Evolutionary conservation across 495 filamentous ascomycete species (phyloP).

Genomic region (Pyrenopolyporus hunteri): DNA sequence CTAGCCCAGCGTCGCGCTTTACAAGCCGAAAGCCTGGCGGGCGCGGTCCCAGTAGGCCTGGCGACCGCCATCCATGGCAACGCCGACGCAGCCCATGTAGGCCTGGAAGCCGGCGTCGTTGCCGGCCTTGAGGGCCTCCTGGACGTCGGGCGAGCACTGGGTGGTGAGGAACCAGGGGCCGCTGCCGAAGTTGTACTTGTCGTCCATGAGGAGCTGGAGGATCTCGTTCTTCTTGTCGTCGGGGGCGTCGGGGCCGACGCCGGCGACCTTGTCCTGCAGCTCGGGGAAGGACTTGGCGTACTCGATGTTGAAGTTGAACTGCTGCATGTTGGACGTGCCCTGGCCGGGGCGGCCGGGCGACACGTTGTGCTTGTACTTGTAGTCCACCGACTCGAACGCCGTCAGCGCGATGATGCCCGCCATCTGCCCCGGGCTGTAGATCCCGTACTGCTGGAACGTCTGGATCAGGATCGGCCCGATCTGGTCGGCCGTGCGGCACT

Average conservation of each 20-base stretch:
- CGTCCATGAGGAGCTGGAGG: conserved; percentile 61
- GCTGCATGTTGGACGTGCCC: conserved; percentile 85
- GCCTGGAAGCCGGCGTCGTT: conserved; percentile 61
- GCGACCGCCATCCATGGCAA: conserved; percentile 55
- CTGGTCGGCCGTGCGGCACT: conserved; percentile 71
- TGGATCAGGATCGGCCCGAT: conserved; percentile 63
- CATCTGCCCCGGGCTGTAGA: conserved; percentile 61
- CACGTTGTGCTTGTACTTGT: conserved; percentile 71
- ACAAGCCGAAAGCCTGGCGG: conserved; percentile 51
- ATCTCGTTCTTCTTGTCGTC: conserved; percentile 51
- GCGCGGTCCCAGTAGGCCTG: conserved; percentile 62
- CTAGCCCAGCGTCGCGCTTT: neutral
- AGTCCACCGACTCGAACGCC: conserved; percentile 70
- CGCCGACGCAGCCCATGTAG: conserved; percentile 73
- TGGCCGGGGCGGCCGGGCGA: conserved; percentile 69
- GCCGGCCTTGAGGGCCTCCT: conserved; percentile 54
- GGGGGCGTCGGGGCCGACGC: conserved; percentile 40
- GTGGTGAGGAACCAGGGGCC: conserved; percentile 77
- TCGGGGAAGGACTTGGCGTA: conserved; percentile 67
- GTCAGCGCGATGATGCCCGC: conserved; percentile 69
- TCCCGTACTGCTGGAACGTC: conserved; percentile 62
- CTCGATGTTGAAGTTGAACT: conserved; percentile 59
- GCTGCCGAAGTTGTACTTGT: conserved; percentile 72
- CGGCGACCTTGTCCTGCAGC: conserved; percentile 47
- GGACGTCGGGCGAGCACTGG: conserved; percentile 61